Base-by-base conservation (phyloP, 352 stramenopile genomes). In the Phytopythium helicoides region DNA sequence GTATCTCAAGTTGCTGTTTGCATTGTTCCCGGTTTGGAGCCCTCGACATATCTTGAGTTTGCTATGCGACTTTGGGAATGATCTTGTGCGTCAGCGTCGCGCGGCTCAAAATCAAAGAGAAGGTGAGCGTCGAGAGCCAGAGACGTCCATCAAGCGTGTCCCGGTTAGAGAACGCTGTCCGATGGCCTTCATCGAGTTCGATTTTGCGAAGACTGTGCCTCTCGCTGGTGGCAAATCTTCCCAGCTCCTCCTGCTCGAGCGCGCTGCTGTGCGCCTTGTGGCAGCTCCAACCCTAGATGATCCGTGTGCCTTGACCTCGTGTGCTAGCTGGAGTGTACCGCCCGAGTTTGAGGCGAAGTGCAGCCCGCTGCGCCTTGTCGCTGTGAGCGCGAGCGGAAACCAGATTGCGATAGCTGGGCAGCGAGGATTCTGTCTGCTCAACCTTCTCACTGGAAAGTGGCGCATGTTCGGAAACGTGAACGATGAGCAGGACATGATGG, bases 401-500 rank as follows among this genome's bases (percentile, higher is more conserved):
- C 76, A 89, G 10, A 54, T 92, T 49, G 80, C 78, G 0, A 76
- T 94, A 15, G 82, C 85, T 3, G 85, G 85, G 10, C 68, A 87
- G 55, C 63, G 70, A 50, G 85, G 81, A 1, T 91, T 94, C 38
- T 91, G 78, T 47, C 44, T 94, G 28, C 59, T 89, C 3, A 92
- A 92, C 35, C 19, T 80, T 23, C 36, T 60, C 15, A 89, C 72
- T 6, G 75, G 72, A 25, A 92, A 92, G 55, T 94, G 85, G 85
- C 68, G 81, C 3, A 63, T 89, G 53, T 94, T 94, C 66, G 85
- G 85, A 33, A 94, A 92, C 35, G 78, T 92, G 33, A 84, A 90
- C 41, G 78, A 92, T 25, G 85, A 94, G 54, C 81, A 89, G 38
- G 82, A 92, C 37, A 69, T 92, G 53, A 58, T 64, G 3, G 79